Base-by-base conservation (phyloP, 2,329 filamentous ascomycete species). In the Aspergillus sp. region DNA sequence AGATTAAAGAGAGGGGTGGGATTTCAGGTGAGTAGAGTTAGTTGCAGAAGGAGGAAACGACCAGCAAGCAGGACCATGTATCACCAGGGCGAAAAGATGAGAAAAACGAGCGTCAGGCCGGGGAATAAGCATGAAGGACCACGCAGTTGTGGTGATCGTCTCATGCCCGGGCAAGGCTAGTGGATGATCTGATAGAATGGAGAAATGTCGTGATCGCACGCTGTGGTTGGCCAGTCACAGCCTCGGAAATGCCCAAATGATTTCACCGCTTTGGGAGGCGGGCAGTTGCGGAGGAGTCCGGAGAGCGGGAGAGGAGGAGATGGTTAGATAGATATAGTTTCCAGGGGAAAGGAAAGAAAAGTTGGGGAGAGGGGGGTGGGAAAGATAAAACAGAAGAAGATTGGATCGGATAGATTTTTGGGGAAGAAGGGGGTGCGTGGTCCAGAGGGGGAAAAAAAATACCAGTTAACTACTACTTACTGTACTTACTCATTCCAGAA, bases 141-240 rank as follows among this genome's bases (percentile, higher is more conserved):
- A 58, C 53, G 27, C 47, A 55, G 42, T 27, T 53, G 44, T 58
- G 53, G 60, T 55, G 65, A 67, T 68, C 64, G 65, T 69, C 64
- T 69, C 54, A 65, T 59, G 64, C 58, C 65, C 62, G 60, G 54
- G 60, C 51, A 54, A 60, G 62, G 64, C 71, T 73, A 68, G 66
- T 63, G 63, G 73, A 77, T 77, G 74, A 75, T 75, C 71, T 75
- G 72, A 77, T 77, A 69, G 64, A 72, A 75, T 75, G 75, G 73
- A 71, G 73, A 76, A 75, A 77, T 77, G 75, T 77, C 75, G 75
- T 76, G 73, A 77, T 77, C 72, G 73, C 67, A 49, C 25, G 17
- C 49, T 66, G 59, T 73, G 68, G 66, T 75, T 71, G 62, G 72
- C 65, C 70, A 57, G 67, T 67, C 51, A 17, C n/a, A 53, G 48